Percentiles rank a stretch among this genome's conserved stretches.
Conservation (phyloP, 2,329 filamentous ascomycete genomes). For the Metarhizium rileyi region DNA sequence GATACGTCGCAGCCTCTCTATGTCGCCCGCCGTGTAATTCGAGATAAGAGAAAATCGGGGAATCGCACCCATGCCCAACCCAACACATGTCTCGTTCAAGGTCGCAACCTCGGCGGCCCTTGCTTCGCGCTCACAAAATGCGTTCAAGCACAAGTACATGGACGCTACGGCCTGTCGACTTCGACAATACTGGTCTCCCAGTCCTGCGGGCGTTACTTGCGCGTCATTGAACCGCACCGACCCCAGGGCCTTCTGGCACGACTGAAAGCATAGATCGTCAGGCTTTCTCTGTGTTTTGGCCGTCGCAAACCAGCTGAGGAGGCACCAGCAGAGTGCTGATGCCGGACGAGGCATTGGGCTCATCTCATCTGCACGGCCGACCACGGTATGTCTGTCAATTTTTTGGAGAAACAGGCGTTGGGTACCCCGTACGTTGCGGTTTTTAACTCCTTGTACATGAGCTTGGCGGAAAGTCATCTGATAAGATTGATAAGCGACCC, state of each 20-base stretch:
- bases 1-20: slow-evolving; percentile 20
- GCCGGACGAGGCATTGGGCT: not conserved
- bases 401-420: not conserved
- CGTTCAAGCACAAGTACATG: slow-evolving; percentile 27
- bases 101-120: slow-evolving; percentile 13
- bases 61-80: slow-evolving; percentile 15
- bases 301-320: not conserved
- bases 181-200: slow-evolving; percentile 17
- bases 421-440: not conserved
- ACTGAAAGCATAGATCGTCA: slow-evolving; percentile 18
- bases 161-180: slow-evolving; percentile 21
- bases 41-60: slow-evolving; percentile 25
- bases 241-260: slow-evolving; percentile 21
- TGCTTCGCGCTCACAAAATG: slow-evolving; percentile 23
- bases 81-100: slow-evolving; percentile 27
- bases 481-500: slow-evolving; percentile 3
- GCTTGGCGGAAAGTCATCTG: slow-evolving; percentile 1
- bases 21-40: slow-evolving; percentile 24
- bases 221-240: slow-evolving; percentile 23
- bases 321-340: slow-evolving; percentile 5
- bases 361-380: slow-evolving; percentile 5
- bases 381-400: not conserved
- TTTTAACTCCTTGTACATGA: not conserved
- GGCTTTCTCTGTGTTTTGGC: not conserved
- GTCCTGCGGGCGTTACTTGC: slow-evolving; percentile 8